phyloP scores from a whole-genome alignment of 1,139 yeast species.

The Pichia sp. region DNA sequence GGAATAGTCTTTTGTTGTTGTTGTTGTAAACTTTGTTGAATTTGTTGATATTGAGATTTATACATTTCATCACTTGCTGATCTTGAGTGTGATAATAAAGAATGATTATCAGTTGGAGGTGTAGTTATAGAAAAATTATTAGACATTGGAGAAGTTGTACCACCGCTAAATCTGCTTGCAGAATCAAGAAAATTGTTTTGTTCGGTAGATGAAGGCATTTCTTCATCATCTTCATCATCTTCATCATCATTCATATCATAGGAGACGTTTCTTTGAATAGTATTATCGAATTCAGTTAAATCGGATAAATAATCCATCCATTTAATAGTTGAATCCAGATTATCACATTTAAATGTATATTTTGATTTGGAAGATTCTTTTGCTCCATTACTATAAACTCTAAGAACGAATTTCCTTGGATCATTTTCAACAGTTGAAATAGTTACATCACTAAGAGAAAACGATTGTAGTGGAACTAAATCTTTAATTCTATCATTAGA shows the following conservation, averaged over 20 bases:
- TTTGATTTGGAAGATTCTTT: slow-evolving; percentile 22
- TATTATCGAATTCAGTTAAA: slow-evolving; percentile 29
- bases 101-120: neutral
- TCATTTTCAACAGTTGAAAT: slow-evolving; percentile 29
- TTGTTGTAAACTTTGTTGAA: slow-evolving; percentile 1
- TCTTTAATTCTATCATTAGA: slow-evolving; percentile 57
- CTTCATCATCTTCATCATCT: slow-evolving; percentile 1
- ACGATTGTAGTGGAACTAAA: slow-evolving; percentile 36
- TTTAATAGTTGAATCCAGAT: slow-evolving; percentile 34
- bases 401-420: slow-evolving; percentile 30
- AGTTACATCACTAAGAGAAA: slow-evolving; percentile 34
- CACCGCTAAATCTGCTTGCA: neutral
- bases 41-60: slow-evolving; percentile 8
- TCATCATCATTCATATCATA: slow-evolving; percentile 19
- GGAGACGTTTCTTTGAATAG: slow-evolving; percentile 28
- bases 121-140: neutral
- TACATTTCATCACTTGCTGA: slow-evolving; percentile 12
- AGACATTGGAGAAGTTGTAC: slow-evolving; percentile 1
- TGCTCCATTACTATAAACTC: slow-evolving; percentile 18
- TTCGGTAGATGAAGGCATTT: slow-evolving; percentile 1
- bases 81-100: slow-evolving; percentile 8
- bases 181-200: slow-evolving; percentile 4
- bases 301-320: slow-evolving; percentile 43
- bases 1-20: neutral
- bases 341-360: slow-evolving; percentile 31